Evolutionary conservation across 2,329 filamentous ascomycete species (phyloP).

Genomic region (Furcasterigmium furcatum): DNA sequence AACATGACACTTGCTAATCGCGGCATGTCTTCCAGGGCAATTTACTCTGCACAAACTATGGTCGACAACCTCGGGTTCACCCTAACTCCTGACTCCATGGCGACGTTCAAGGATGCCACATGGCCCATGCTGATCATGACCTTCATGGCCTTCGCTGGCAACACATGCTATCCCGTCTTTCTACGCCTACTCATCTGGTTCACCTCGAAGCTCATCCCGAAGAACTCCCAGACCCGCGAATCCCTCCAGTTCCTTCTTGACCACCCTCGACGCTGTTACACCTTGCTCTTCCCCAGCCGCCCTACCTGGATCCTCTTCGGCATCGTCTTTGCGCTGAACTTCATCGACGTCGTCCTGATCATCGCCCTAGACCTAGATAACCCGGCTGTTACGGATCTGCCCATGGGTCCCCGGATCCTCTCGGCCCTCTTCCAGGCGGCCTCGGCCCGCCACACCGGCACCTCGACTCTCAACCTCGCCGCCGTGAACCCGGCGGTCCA

Average conservation of each 20-base stretch:
- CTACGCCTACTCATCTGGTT: constrained; percentile 57
- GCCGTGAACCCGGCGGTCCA: constrained; percentile 51
- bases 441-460: constrained; percentile 44
- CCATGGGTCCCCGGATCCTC: constrained; percentile 42
- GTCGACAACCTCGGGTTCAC: constrained; percentile 51
- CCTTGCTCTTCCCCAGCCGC: constrained; percentile 55
- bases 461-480: constrained; percentile 45
- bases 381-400: constrained; percentile 39
- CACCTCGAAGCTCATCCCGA: constrained; percentile 42
- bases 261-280: constrained; percentile 61
- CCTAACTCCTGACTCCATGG: constrained; percentile 51
- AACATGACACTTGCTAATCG: too few species aligned
- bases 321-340: constrained; percentile 48
- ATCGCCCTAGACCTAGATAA: constrained; percentile 48
- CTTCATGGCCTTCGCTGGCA: constrained; percentile 46
- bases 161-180: constrained; percentile 55
- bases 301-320: constrained; percentile 56
- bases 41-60: constrained; percentile 49
- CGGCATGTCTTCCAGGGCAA: constrained; percentile 20
- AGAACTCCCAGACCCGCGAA: constrained; percentile 31
- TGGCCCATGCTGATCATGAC: constrained; percentile 43
- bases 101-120: constrained; percentile 39
- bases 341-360: constrained; percentile 53
- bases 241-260: constrained; percentile 55
- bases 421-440: constrained; percentile 57